Evolutionary conservation across 805 yeast species (phyloP).

Genomic region (Hanseniaspora meyeri): DNA sequence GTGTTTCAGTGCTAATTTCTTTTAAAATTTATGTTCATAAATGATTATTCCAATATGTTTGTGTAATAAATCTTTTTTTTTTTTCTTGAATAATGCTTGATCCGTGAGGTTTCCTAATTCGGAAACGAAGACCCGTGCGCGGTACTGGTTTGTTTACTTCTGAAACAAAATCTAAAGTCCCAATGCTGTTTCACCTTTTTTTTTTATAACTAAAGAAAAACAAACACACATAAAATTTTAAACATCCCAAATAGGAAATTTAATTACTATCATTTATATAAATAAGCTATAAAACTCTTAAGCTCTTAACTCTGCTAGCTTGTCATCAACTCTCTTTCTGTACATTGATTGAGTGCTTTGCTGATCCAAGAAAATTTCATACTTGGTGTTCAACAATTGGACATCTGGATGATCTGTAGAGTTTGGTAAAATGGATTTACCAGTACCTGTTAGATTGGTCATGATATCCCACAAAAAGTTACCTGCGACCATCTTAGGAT

Average conservation of each 20-base stretch:
- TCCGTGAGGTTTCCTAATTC: too few species aligned
- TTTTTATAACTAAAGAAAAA: too few species aligned
- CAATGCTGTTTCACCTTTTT: too few species aligned
- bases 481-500: slow-evolving; percentile 30
- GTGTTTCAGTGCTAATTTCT: too few species aligned
- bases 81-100: neutral
- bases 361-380: slow-evolving; percentile 77
- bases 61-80: neutral
- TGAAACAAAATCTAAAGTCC: neutral
- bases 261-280: neutral
- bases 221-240: too few species aligned
- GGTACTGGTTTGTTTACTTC: neutral
- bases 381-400: slow-evolving; percentile 61
- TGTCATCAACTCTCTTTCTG: slow-evolving; percentile 50
- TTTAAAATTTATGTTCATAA: too few species aligned
- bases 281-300: too few species aligned
- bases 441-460: slow-evolving; percentile 74
- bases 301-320: neutral
- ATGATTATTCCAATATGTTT: neutral
- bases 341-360: slow-evolving; percentile 69
- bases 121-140: too few species aligned
- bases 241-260: neutral
- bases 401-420: slow-evolving; percentile 49
- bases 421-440: slow-evolving; percentile 63
- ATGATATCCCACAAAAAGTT: slow-evolving; percentile 75